Conservation (phyloP, 23 red algal genomes). For the Chondrus crispus region DNA sequence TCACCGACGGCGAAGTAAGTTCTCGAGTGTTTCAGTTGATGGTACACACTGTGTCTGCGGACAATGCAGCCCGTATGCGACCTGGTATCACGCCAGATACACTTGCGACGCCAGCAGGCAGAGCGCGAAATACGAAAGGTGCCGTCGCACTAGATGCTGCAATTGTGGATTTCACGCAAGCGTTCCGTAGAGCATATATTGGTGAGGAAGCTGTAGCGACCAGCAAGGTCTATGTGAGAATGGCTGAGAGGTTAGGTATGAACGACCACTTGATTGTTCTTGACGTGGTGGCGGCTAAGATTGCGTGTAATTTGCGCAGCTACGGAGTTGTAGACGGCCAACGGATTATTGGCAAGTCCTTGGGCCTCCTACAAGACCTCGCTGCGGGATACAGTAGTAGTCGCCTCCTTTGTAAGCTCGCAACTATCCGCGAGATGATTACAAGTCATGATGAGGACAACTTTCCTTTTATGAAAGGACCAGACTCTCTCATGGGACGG, state of each 20-base stretch:
- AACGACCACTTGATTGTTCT: conserved; percentile 80
- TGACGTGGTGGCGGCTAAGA: conserved; percentile 82
- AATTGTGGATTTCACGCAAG: conserved; percentile 81
- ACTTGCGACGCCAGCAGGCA: conserved; percentile 47
- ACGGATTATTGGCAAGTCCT: conserved; percentile 69
- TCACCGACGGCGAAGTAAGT: conserved; percentile 77
- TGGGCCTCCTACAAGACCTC: conserved; percentile 67
- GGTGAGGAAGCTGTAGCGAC: conserved; percentile 78
- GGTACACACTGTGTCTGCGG: conserved; percentile 74
- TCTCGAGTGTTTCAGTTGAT: conserved; percentile 84
- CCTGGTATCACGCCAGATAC: conserved; percentile 12
- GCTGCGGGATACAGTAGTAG: conserved; percentile 73
- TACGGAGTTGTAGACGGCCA: conserved; percentile 65
- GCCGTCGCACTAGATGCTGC: conserved; percentile 68
- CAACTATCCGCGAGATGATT: conserved; percentile 72
- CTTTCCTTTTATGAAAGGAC: conserved; percentile 86
- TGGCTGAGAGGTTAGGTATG: conserved; percentile 79
- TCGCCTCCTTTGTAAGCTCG: conserved; percentile 67
- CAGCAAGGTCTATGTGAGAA: conserved; percentile 77
- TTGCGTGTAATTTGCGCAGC: conserved; percentile 69
- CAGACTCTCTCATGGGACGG: conserved; percentile 76
- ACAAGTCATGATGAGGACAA: conserved; percentile 68
- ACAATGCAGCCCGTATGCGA: conserved; percentile 27
- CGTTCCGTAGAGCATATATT: conserved; percentile 79
- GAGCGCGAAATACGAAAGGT: conserved; percentile 51